A percentile compares a stretch with the other conserved stretches of the same genome.
Conservation (phyloP, 2,329 filamentous ascomycete genomes). For the Pseudovirgaria hyperparasitica region DNA sequence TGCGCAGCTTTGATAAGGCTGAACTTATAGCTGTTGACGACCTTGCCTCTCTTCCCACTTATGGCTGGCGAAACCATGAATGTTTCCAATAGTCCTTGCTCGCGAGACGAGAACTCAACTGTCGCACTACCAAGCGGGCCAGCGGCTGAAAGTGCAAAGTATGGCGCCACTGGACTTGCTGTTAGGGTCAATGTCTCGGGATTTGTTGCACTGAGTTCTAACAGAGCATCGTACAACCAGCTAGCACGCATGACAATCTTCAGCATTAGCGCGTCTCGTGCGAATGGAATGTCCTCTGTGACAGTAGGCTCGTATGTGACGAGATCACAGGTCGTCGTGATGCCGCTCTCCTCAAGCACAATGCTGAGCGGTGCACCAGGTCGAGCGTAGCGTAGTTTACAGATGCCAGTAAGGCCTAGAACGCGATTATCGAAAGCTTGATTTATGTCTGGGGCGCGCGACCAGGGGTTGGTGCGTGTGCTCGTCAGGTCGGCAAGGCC, state of each 20-base stretch:
- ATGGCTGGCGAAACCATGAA: conserved; percentile 44
- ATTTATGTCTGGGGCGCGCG: conserved; percentile 22
- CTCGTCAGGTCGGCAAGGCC: conserved; percentile 44
- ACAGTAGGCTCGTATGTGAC: conserved; percentile 64
- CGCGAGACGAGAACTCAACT: conserved; percentile 38
- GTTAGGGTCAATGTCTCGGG: conserved; percentile 60
- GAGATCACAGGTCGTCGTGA: conserved; percentile 81
- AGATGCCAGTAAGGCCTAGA: conserved; percentile 73
- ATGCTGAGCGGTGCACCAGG: conserved; percentile 71
- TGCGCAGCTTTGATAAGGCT: conserved; percentile 71
- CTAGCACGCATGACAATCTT: conserved; percentile 89
- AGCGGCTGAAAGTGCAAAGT: conserved; percentile 59
- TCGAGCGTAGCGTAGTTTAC: conserved; percentile 64
- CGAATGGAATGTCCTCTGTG: conserved; percentile 74
- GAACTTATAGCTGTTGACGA: conserved; percentile 66
- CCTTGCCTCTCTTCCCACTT: too few relatives aligned
- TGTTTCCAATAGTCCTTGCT: conserved; percentile 51
- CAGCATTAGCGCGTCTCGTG: conserved; percentile 65
- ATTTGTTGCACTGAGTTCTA: conserved; percentile 55
- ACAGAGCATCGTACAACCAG: conserved; percentile 58
- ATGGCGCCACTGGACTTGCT: conserved; percentile 36
- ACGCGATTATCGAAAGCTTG: conserved; percentile 62
- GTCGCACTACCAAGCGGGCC: conserved; percentile 47
- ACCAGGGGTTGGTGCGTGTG: conserved; percentile 22
- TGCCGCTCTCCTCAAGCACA: conserved; percentile 71